These are phyloP conservation scores for Boeremia lycopersici DNA, from an alignment of 2,329 filamentous ascomycete species.

Conservation along the genomic window DNA sequence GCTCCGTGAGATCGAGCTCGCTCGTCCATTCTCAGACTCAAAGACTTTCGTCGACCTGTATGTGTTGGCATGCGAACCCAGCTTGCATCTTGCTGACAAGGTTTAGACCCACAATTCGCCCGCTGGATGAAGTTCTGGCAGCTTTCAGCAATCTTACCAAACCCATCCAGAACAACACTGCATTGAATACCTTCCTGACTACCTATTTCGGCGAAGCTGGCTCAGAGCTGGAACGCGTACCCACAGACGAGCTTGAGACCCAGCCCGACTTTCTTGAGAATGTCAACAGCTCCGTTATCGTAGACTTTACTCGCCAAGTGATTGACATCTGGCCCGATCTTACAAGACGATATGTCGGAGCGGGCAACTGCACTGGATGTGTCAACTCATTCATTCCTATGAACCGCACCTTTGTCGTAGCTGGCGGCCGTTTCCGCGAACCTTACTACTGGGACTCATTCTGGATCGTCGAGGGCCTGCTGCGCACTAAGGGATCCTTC, in stretches of 20 bases:
- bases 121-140: slow-evolving; percentile 64
- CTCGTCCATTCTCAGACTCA: slow-evolving; percentile 68
- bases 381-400: slow-evolving; percentile 70
- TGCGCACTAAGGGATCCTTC: slow-evolving; percentile 69
- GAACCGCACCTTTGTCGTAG: slow-evolving; percentile 72
- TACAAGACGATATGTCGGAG: slow-evolving; percentile 63
- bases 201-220: slow-evolving; percentile 68
- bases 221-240: slow-evolving; percentile 64
- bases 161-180: slow-evolving; percentile 68
- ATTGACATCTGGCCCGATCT: slow-evolving; percentile 73
- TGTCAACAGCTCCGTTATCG: slow-evolving; percentile 63
- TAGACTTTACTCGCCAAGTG: slow-evolving; percentile 66
- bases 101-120: slow-evolving; percentile 63
- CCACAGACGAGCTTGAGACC: slow-evolving; percentile 58
- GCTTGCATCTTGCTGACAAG: slow-evolving; percentile 2
- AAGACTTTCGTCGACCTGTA: slow-evolving; percentile 70
- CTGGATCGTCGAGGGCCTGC: slow-evolving; percentile 70
- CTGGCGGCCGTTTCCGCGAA: slow-evolving; percentile 73
- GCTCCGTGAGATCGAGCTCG: slow-evolving; percentile 66
- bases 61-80: background rate
- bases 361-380: slow-evolving; percentile 60
- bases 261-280: slow-evolving; percentile 63
- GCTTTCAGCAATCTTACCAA: slow-evolving; percentile 65
- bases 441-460: slow-evolving; percentile 75
- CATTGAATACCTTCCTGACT: slow-evolving; percentile 66